Evolutionary conservation across 2,329 filamentous ascomycete genomes (phyloP), one percentile per base, ranked within the genome.

Genomic region (Colletotrichum echinochloae): DNA sequence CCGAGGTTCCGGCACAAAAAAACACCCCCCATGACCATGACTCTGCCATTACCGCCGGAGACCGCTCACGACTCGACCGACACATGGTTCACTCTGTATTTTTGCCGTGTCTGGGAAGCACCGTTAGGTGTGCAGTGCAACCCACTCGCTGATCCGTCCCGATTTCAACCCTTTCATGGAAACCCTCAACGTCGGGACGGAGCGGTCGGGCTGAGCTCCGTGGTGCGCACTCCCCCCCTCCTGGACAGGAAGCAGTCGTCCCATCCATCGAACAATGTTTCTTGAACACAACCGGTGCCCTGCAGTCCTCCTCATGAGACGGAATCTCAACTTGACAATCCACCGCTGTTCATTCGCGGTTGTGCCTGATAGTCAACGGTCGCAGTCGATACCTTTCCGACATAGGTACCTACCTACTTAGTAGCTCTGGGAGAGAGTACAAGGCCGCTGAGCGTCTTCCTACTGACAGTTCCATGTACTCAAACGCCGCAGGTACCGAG

Each of bases 1-100:
- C 68, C 68, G 68, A 71, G 68, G 68, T 68, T 46, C 54, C 51
- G 59, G 51, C 57, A 35, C 23, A 16, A 52, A 46, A 37, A 46
- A 12, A n/a, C n/a, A n/a, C n/a, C n/a, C 33, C 33, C 33, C 63
- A 33, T 30, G 28, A 52, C 60, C 61, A 69, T 69, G 68, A 71
- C 68, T 71, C 68, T 64, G n/a, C 35, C 35, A 52, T 41, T 63
- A 18, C 66, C 49, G 41, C 56, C 64, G 41, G 48, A 39, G n/a
- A 16, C 44, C 41, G 39, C 46, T 30, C 54, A 35, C 60, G 63
- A 60, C 49, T 62, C 64, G 51, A 63, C 51, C 64, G 51, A 63
- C 51, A 60, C 48, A 69, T 55, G 61, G 61, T 65, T 65, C 55
- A 28, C 54, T 20, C 39, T 23, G 33, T 52, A 33, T 9, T 39